phyloP scores from a whole-genome alignment of 164 flowering plant species.

The Liriodendron chinense region DNA sequence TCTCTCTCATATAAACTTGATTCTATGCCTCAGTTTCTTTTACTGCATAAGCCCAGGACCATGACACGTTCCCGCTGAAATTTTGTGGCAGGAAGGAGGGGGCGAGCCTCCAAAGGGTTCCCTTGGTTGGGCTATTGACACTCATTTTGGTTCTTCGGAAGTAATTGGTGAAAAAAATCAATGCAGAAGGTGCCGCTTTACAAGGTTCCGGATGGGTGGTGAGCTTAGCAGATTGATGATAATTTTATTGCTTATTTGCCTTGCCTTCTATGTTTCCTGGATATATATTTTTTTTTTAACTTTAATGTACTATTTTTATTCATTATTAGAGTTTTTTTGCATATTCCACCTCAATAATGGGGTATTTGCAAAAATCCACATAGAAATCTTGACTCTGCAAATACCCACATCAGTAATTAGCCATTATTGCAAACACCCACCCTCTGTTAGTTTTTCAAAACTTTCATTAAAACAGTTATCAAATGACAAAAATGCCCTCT shows the following conservation, averaged over 20 bases:
- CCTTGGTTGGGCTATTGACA: slow-evolving; percentile 77
- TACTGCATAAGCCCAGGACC: background rate
- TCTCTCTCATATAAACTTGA: background rate
- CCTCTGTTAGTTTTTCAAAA: too few species aligned
- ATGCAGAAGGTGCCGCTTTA: slow-evolving; percentile 88
- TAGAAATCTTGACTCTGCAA: too few species aligned
- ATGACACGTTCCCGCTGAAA: background rate
- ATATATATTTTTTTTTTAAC: background rate
- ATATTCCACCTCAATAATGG: too few species aligned
- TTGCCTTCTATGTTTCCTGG: background rate
- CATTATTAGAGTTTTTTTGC: background rate
- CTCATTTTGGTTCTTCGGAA: slow-evolving; percentile 75
- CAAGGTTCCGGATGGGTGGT: slow-evolving; percentile 99
- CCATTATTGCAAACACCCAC: too few species aligned
- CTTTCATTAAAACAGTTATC: too few species aligned
- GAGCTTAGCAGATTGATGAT: slow-evolving; percentile 23
- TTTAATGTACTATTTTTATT: background rate
- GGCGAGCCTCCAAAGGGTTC: slow-evolving; percentile 88
- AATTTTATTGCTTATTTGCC: background rate
- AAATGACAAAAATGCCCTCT: too few species aligned
- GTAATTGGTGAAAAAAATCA: slow-evolving; percentile 60
- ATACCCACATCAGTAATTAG: too few species aligned
- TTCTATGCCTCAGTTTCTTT: background rate
- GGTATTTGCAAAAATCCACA: too few species aligned
- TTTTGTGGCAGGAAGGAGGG: slow-evolving; percentile 77